Percentiles rank a stretch among this genome's conserved stretches.
Evolutionary conservation across 139 green algal species (phyloP).

Genomic region (Marvania coccoides): DNA sequence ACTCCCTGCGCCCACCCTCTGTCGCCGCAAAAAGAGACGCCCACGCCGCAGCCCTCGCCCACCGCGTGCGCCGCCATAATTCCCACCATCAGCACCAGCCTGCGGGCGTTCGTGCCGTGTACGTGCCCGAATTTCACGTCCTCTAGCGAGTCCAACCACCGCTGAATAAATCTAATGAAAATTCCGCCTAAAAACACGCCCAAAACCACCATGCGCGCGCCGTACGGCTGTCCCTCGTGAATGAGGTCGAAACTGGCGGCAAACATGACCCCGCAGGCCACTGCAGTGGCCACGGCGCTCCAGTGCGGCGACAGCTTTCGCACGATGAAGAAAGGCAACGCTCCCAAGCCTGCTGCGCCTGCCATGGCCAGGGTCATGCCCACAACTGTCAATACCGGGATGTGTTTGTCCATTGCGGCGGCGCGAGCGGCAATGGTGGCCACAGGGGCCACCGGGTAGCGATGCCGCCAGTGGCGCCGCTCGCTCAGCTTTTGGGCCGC

Average conservation of each 20-base stretch:
- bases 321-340: constrained; percentile 71
- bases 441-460: not conserved
- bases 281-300: constrained; percentile 76
- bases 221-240: constrained; percentile 75
- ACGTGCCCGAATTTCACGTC: constrained; percentile 67
- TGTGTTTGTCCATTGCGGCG: not conserved
- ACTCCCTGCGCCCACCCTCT: constrained; percentile 76
- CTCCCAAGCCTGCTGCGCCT: constrained; percentile 49
- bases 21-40: constrained; percentile 77
- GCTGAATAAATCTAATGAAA: constrained; percentile 64
- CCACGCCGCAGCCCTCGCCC: constrained; percentile 91
- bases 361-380: constrained; percentile 57
- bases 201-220: constrained; percentile 41
- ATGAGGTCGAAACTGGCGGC: constrained; percentile 92
- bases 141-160: constrained; percentile 48
- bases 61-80: constrained; percentile 97
- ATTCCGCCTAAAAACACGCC: constrained; percentile 67
- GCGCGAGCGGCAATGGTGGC: not conserved
- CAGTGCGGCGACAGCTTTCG: constrained; percentile 29
- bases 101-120: constrained; percentile 63
- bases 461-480: not conserved
- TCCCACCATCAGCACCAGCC: constrained; percentile 82
- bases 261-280: constrained; percentile 96
- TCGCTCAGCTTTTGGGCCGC: not conserved
- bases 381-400: constrained; percentile 24